Conservation (phyloP, 352 stramenopile genomes). For the Phytopythium montanum region DNA sequence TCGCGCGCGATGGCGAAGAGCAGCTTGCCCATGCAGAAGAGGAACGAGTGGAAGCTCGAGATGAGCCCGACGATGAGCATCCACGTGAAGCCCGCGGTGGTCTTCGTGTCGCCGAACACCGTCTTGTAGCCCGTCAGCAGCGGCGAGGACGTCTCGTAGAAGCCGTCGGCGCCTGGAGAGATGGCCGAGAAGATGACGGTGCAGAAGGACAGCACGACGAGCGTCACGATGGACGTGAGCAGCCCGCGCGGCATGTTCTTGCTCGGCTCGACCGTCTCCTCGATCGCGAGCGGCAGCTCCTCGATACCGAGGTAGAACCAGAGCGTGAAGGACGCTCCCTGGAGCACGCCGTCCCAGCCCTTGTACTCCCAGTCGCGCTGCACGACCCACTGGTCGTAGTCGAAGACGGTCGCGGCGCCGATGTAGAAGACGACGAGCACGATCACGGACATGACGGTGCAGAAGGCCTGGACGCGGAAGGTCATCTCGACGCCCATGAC, state of each 20-base stretch:
- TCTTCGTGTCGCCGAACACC: conserved; percentile 55
- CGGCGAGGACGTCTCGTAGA: conserved; percentile 40
- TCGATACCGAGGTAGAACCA: conserved; percentile 72
- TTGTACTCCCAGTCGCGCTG: conserved; percentile 58
- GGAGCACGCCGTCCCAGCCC: conserved; percentile 38
- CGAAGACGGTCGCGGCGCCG: conserved; percentile 39
- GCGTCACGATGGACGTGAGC: conserved; percentile 42
- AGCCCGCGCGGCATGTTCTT: conserved; percentile 61
- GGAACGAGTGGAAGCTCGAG: conserved; percentile 68
- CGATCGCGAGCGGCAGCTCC: conserved; percentile 53
- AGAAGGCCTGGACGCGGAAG: conserved; percentile 53
- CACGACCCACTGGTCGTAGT: conserved; percentile 48
- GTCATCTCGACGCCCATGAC: conserved; percentile 53
- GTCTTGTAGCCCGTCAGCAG: conserved; percentile 52
- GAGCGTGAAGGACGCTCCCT: conserved; percentile 53
- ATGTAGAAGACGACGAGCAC: conserved; percentile 57
- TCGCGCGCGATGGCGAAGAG: conserved; percentile 58
- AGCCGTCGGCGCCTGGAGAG: conserved; percentile 35
- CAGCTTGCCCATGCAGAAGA: conserved; percentile 65
- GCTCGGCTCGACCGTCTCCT: conserved; percentile 55
- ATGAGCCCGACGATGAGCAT: conserved; percentile 54
- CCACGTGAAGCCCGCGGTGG: conserved; percentile 53
- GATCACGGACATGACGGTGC: conserved; percentile 47
- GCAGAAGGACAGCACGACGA: conserved; percentile 49
- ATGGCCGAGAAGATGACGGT: conserved; percentile 62